Percentiles rank a stretch among this genome's conserved stretches.
Evolutionary conservation across 2,329 filamentous ascomycete genomes (phyloP).

Genomic region (Remersonia thermophila): DNA sequence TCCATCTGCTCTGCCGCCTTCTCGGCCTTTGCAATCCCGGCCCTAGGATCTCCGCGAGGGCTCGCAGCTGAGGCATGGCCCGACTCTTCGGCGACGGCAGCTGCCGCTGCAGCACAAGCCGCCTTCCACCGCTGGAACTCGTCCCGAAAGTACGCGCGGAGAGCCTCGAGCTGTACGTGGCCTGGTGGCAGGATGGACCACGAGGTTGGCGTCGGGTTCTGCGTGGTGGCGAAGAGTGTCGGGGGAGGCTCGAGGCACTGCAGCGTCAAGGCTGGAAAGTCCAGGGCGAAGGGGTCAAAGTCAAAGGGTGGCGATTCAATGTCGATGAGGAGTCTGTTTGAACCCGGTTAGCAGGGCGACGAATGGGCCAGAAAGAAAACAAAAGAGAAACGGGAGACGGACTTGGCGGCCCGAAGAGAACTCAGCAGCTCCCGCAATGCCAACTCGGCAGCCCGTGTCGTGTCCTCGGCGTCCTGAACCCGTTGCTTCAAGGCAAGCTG

Average conservation of each 20-base stretch:
- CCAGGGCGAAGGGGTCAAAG: conserved; percentile 74
- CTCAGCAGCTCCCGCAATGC: conserved; percentile 72
- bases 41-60: conserved; percentile 32
- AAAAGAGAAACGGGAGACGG: conserved; percentile 22
- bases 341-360: conserved; percentile 5
- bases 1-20: conserved; percentile 48
- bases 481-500: conserved; percentile 53
- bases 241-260: conserved; percentile 70
- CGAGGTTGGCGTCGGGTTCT: conserved; percentile 63
- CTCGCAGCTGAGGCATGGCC: conserved; percentile 32
- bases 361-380: too few species aligned
- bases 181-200: conserved; percentile 72
- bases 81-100: conserved; percentile 37
- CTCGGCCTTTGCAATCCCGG: conserved; percentile 36
- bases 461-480: conserved; percentile 60
- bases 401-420: conserved; percentile 75
- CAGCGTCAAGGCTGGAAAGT: conserved; percentile 74
- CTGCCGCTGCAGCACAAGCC: conserved; percentile 37
- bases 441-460: conserved; percentile 70
- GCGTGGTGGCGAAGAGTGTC: conserved; percentile 69
- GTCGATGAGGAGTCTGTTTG: conserved; percentile 40
- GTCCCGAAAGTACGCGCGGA: conserved; percentile 53
- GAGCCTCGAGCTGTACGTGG: conserved; percentile 58
- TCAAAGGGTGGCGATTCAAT: conserved; percentile 51
- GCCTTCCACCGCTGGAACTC: conserved; percentile 56